These are phyloP conservation scores for Gypsophila paniculata DNA, from an alignment of 179 eudicot genomes.

Conservation along the genomic window DNA sequence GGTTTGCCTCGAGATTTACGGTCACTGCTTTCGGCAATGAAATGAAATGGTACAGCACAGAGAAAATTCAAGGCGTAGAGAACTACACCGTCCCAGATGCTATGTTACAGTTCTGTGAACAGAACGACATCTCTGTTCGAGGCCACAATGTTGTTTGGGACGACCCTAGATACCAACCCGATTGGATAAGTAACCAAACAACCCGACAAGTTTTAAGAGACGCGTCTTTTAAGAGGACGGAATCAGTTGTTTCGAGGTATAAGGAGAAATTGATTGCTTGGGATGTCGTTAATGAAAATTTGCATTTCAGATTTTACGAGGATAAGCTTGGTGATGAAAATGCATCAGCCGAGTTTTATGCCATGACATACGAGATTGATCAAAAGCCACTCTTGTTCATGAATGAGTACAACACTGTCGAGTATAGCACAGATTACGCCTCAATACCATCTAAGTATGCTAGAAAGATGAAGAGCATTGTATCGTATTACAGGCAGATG, in stretches of 20 bases:
- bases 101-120: conserved; percentile 45
- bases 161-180: conserved; percentile 41
- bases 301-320: conserved; percentile 50
- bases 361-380: conserved; percentile 33
- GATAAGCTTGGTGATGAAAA: conserved; percentile 38
- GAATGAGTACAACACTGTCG: conserved; percentile 69
- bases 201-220: conserved; percentile 25
- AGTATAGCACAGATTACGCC: conserved; percentile 29
- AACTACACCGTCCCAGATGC: conserved; percentile 55
- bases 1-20: conserved; percentile 61
- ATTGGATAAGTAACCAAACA: conserved; percentile 43
- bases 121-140: conserved; percentile 42
- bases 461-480: conserved; percentile 31
- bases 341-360: conserved; percentile 34
- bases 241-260: conserved; percentile 46
- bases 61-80: conserved; percentile 36
- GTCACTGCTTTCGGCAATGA: conserved; percentile 72
- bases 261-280: conserved; percentile 47
- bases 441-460: conserved; percentile 50
- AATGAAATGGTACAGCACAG: conserved; percentile 69
- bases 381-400: conserved; percentile 40
- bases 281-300: conserved; percentile 72
- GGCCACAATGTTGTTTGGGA: conserved; percentile 80
- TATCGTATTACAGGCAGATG: conserved; percentile 24
- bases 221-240: conserved; percentile 32